phyloP scores from a whole-genome alignment of 108 stramenopile genomes.

The Skeletonema menzelii region DNA sequence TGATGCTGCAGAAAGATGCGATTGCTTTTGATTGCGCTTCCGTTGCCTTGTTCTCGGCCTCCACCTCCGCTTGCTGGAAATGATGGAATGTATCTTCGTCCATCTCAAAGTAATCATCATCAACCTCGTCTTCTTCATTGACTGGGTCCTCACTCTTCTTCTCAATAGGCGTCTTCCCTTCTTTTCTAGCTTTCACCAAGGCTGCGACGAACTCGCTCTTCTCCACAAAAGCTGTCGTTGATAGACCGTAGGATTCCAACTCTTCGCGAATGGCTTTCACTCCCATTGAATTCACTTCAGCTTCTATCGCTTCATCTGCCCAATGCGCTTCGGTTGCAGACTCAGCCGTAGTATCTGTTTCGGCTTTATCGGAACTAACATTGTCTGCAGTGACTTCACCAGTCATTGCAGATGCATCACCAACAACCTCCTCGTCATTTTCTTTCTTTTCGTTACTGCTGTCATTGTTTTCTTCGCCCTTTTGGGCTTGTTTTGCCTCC shows the following conservation, averaged over 20 bases:
- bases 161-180: constrained; percentile 59
- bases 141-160: background rate
- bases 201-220: constrained; percentile 78
- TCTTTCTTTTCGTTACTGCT: constrained; percentile 10
- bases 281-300: constrained; percentile 57
- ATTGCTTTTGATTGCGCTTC: constrained; percentile 64
- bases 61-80: constrained; percentile 66
- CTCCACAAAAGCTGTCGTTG: constrained; percentile 71
- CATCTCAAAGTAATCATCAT: constrained; percentile 50
- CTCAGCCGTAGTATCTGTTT: background rate
- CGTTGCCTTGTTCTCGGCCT: constrained; percentile 62
- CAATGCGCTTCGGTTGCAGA: background rate
- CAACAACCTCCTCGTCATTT: constrained; percentile 10
- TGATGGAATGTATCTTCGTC: constrained; percentile 73
- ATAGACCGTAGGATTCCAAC: constrained; percentile 64
- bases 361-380: background rate
- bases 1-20: constrained; percentile 45
- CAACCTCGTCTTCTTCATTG: constrained; percentile 26
- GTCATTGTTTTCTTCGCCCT: background rate
- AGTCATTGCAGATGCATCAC: background rate
- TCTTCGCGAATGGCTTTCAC: constrained; percentile 66
- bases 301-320: constrained; percentile 49
- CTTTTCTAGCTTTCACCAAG: constrained; percentile 62
- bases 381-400: background rate
- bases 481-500: constrained; percentile 29